Percentiles rank a stretch among this genome's conserved stretches.
These are phyloP conservation scores for Cicer arietinum DNA, from an alignment of 306 rosid species.

Conservation along the genomic window DNA sequence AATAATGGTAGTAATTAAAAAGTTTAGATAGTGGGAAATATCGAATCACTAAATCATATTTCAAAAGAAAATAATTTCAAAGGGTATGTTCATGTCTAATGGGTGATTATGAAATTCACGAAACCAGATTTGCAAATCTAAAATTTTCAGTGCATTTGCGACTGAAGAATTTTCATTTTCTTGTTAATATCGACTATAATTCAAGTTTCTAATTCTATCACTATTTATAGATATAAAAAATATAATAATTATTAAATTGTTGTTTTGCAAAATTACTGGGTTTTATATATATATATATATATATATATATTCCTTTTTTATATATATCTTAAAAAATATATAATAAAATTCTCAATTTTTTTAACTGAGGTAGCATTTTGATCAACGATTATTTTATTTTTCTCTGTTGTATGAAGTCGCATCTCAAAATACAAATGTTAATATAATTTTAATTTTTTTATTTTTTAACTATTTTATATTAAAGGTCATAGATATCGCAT, in stretches of 20 bases:
- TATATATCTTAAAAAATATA: too few species aligned
- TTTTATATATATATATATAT: too few species aligned
- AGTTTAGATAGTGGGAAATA: constrained; percentile 35
- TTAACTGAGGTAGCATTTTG: fast-evolving
- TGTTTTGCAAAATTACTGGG: too few species aligned
- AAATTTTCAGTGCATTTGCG: background rate
- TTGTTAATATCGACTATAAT: background rate
- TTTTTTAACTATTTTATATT: too few species aligned
- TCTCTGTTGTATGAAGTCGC: fast-evolving
- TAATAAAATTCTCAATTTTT: too few species aligned
- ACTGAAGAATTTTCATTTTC: constrained; percentile 6
- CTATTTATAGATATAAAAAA: too few species aligned
- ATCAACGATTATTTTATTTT: too few species aligned
- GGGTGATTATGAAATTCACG: constrained; percentile 33
- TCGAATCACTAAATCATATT: constrained; percentile 23
- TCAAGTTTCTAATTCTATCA: background rate
- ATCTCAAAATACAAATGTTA: too few species aligned
- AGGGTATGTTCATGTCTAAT: constrained; percentile 23
- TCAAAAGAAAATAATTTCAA: background rate
- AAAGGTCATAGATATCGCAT: too few species aligned
- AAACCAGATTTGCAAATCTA: constrained; percentile 32
- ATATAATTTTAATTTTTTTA: too few species aligned
- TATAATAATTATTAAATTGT: too few species aligned
- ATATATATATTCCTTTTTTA: too few species aligned
- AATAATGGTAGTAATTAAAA: background rate